Base-by-base conservation (phyloP, 2,329 filamentous ascomycete species). In the Incumbomyces lentus region DNA sequence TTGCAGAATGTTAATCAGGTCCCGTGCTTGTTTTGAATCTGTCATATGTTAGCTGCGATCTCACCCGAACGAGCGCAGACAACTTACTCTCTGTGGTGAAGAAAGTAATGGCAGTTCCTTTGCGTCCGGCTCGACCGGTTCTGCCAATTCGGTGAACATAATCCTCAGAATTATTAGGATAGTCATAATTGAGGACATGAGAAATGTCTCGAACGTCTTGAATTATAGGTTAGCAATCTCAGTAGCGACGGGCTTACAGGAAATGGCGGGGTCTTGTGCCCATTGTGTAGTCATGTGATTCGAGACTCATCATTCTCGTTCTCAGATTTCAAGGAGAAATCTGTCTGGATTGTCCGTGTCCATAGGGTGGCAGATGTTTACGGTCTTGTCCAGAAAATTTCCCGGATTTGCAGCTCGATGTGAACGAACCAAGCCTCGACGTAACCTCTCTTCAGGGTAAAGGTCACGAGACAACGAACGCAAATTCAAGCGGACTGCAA, bases 121-220 rank as follows among this genome's bases (percentile, higher is more conserved):
- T 86, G 62, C 84, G 83, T 72, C 92, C 92, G 43, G 92, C 92
- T 62, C 92, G 83, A 46, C 92, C 92, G 2, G 92, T 98, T 63
- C 90, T 81, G 49, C 92, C 92, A 65, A 96, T 96, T 36, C 92
- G 82, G 68, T 98, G 92, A 30, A 98, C 92, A 60, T 96, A 96
- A 61, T 98, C 92, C 66, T 96, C 90, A 40, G 53, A 41, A 47
- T 57, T 54, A 48, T 57, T 57, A 12, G 55, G 55, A 4, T 52
- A 54, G 33, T 57, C 55, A 44, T 54, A 57, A 44, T 57, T 57
- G 74, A 98, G 79, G 72, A 98, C 92, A 75, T 98, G 92, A 72
- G 92, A 96, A 75, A 98, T 98, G 79, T 98, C 94, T 74, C 89
- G 90, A 76, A 98, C 92, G 84, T 98, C 92, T 96, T 95, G 65